Base-by-base conservation (phyloP, 768 basidiomycete genomes). In the Serendipita sp. region DNA sequence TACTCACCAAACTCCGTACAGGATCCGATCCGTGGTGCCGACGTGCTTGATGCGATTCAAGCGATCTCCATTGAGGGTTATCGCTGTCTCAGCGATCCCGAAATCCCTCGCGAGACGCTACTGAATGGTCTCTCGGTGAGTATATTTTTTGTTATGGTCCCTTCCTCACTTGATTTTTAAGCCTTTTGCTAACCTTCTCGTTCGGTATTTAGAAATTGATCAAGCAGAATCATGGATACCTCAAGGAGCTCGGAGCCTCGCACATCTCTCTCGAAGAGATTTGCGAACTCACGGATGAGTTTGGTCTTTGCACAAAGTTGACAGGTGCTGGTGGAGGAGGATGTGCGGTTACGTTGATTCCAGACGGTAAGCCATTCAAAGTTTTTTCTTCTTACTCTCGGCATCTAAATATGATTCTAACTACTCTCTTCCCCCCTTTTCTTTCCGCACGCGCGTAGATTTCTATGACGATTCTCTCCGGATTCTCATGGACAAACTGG, bases 241-340 rank as follows among this genome's bases (percentile, higher is more conserved):
- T 99, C 24, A 84, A 83, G 31, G 76, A 83, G 31, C 81, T 99
- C 30, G 90, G 86, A 13, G 96, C 98, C 33, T 96, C 94, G 2
- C 96, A 99, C 72, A 83, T 90, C 11, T 75, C 85, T 1, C 74
- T 99, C 63, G 96, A 99, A 72, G 74, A 77, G 22, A 92, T 97
- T 67, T 81, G 84, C 62, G 73, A 77, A n/a, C 83, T 79, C 66
- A 90, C 92, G 0, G 72, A 75, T 9, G 77, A 78, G 9, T 88
- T 85, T 74, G 74, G 75, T 9, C 76, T 98, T 53, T 83, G 83
- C 68, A 93, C 92, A n/a, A 96, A 97, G 76, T 75, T 99, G 63
- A 99, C 96, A 4, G 96, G 96, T 43, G 95, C 96, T 5, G 96
- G 96, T 31, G 96, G 96, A 42, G 96, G 96, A 26, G 96, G 96